Evolutionary conservation across 257 asterid genomes (phyloP).

Genomic region (Solanum tarijense): DNA sequence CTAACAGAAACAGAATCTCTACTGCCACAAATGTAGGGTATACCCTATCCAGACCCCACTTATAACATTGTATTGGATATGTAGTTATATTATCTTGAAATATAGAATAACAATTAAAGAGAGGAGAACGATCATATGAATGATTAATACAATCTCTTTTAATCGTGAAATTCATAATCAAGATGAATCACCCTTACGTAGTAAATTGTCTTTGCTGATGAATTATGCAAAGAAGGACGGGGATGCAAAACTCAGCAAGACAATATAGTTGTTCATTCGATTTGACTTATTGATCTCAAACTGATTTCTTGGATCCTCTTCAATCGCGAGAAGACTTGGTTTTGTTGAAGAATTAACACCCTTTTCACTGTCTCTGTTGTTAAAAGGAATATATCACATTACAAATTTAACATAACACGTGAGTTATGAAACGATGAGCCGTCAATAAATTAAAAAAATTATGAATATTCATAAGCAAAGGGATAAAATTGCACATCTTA

Average conservation of each 20-base stretch:
- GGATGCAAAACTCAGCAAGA: neutral
- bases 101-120: neutral
- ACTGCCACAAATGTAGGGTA: too few species aligned
- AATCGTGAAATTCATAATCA: accelerated
- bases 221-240: too few species aligned
- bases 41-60: too few species aligned
- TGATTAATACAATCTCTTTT: neutral
- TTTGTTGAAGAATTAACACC: neutral
- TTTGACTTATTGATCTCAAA: neutral
- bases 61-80: too few species aligned
- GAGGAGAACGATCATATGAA: neutral
- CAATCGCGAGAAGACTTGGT: neutral
- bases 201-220: too few species aligned
- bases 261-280: neutral
- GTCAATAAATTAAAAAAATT: too few species aligned
- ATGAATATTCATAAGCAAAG: neutral
- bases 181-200: neutral
- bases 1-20: too few species aligned
- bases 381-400: accelerated
- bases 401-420: neutral
- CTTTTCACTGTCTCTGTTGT: neutral
- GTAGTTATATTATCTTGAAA: neutral
- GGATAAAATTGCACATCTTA: neutral
- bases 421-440: neutral
- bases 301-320: neutral